These are phyloP conservation scores for Mycena crocata DNA, from an alignment of 768 basidiomycete genomes.

Conservation along the genomic window DNA sequence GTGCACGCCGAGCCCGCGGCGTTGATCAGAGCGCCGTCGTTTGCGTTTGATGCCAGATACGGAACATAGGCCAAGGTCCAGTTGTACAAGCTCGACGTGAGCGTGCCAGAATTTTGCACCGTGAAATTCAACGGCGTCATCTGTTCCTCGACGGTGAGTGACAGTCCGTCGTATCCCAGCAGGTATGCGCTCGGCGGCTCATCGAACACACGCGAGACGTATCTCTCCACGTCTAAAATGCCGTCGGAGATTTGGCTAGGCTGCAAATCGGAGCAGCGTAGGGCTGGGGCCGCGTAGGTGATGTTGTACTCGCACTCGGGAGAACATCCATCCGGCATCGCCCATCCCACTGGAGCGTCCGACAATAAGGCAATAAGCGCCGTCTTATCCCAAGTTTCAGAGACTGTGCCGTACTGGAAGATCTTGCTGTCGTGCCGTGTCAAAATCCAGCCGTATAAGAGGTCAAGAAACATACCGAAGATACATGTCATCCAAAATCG, in stretches of 20 bases:
- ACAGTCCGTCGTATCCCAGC: constrained; percentile 5
- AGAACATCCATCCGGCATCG: constrained; percentile 22
- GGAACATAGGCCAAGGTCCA: constrained; percentile 21
- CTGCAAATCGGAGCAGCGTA: constrained; percentile 14
- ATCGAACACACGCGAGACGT: constrained; percentile 7
- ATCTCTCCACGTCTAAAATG: not conserved
- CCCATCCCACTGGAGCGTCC: constrained; percentile 5
- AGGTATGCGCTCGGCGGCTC: constrained; percentile 17
- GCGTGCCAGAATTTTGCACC: not conserved
- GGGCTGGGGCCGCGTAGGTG: constrained; percentile 21
- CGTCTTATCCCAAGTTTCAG: constrained; percentile 8
- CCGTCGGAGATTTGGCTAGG: constrained; percentile 17
- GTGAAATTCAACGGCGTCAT: constrained; percentile 13
- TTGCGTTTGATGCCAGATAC: not conserved
- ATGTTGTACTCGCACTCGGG: constrained; percentile 22
- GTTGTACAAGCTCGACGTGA: no score
- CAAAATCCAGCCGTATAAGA: not conserved
- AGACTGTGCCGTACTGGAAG: not conserved
- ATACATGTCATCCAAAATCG: not conserved
- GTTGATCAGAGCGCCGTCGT: constrained; percentile 8
- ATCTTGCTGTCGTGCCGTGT: not conserved
- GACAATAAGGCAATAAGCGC: constrained; percentile 10
- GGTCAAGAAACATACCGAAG: not conserved
- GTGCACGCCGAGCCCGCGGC: constrained; percentile 18
- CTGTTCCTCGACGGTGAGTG: not conserved